A percentile compares a stretch with the other conserved stretches of the same genome.
phyloP scores from a whole-genome alignment of 2,329 filamentous ascomycete species.

The Colletotrichum incanum region DNA sequence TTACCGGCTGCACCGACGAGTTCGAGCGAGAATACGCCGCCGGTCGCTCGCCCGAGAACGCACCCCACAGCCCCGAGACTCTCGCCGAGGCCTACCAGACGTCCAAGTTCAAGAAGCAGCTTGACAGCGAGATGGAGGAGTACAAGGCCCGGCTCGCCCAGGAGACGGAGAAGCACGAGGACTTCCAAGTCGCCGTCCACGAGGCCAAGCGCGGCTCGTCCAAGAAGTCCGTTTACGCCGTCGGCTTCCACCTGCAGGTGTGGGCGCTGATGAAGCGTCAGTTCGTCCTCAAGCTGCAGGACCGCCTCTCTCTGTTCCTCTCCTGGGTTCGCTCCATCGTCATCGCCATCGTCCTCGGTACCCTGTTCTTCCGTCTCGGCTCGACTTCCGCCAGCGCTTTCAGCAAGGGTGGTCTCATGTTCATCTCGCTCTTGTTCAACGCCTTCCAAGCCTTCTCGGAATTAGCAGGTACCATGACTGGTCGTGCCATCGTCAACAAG shows the following conservation, averaged over 20 bases:
- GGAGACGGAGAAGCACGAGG: slow-evolving; percentile 79
- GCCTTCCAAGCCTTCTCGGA: slow-evolving; percentile 90
- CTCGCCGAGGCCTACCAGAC: slow-evolving; percentile 80
- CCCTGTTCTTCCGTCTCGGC: slow-evolving; percentile 81
- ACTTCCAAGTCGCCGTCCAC: slow-evolving; percentile 82
- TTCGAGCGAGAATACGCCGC: slow-evolving; percentile 84
- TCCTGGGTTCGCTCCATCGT: slow-evolving; percentile 79
- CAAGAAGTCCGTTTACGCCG: slow-evolving; percentile 84
- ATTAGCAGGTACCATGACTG: slow-evolving; percentile 81
- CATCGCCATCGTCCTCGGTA: slow-evolving; percentile 85
- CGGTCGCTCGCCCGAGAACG: slow-evolving; percentile 76
- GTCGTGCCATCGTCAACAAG: slow-evolving; percentile 85
- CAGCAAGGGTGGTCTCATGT: slow-evolving; percentile 85
- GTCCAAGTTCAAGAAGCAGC: slow-evolving; percentile 70
- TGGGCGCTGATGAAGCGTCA: slow-evolving; percentile 89
- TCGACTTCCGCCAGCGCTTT: slow-evolving; percentile 80
- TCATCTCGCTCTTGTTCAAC: slow-evolving; percentile 86
- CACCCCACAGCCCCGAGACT: slow-evolving; percentile 77
- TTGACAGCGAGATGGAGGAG: slow-evolving; percentile 76
- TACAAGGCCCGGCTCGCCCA: slow-evolving; percentile 77
- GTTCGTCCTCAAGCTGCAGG: slow-evolving; percentile 88
- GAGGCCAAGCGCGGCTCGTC: slow-evolving; percentile 86
- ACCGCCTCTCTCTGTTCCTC: slow-evolving; percentile 82
- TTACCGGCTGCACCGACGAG: slow-evolving; percentile 87
- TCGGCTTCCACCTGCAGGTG: slow-evolving; percentile 86